A percentile compares a stretch with the other conserved stretches of the same genome.
Conservation (phyloP, 768 basidiomycete species). For the Lactarius evosmus region DNA sequence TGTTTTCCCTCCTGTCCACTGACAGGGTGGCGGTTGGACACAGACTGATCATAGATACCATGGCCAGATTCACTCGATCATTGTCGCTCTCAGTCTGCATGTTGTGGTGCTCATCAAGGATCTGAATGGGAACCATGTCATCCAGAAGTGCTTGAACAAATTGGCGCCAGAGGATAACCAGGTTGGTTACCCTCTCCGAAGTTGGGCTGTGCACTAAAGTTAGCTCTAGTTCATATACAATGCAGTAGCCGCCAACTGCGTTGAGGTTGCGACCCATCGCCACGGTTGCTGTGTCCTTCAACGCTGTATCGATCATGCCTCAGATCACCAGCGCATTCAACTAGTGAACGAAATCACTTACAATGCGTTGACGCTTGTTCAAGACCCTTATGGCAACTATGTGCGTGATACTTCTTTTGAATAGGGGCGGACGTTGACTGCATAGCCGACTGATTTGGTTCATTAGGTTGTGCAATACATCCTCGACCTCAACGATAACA, state of each 20-base stretch:
- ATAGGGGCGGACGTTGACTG: not conserved
- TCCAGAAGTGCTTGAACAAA: constrained; percentile 99
- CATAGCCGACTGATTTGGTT: constrained; percentile 9
- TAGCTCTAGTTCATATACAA: constrained; percentile 89
- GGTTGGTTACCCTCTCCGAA: constrained; percentile 40
- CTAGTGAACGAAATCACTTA: constrained; percentile 99
- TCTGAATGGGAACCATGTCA: constrained; percentile 94
- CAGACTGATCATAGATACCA: constrained; percentile 83
- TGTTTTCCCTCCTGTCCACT: constrained; percentile 45
- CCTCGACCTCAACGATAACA: constrained; percentile 94
- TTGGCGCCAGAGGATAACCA: constrained; percentile 98
- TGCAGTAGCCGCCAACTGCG: constrained; percentile 96
- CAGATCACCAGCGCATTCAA: constrained; percentile 91
- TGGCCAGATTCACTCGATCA: constrained; percentile 93
- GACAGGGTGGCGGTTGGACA: constrained; percentile 41
- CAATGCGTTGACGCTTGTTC: constrained; percentile 94
- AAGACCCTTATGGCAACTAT: constrained; percentile 95
- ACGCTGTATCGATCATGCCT: constrained; percentile 97
- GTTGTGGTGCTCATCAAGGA: constrained; percentile 99
- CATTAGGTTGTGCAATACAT: constrained; percentile 95
- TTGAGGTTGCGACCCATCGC: constrained; percentile 96
- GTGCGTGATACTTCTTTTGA: constrained; percentile 40
- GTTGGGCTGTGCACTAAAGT: constrained; percentile 5
- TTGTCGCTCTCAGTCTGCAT: constrained; percentile 92
- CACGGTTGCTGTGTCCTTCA: constrained; percentile 99